phyloP scores from a whole-genome alignment of 2,329 filamentous ascomycete species.

The Aureobasidium vineae region DNA sequence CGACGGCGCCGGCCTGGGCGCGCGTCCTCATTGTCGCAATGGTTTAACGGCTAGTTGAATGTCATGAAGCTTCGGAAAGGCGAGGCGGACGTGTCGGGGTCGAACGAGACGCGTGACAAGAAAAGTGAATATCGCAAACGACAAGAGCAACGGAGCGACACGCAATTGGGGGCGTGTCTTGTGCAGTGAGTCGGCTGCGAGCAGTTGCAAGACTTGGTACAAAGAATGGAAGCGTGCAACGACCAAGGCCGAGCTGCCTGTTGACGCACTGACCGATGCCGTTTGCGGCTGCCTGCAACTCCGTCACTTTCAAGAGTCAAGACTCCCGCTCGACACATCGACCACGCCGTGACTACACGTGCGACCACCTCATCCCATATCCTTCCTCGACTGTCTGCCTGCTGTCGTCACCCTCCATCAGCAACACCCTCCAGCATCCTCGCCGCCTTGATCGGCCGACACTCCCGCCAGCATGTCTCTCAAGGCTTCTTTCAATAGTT shows the following conservation, averaged over 20 bases:
- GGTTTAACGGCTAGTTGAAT: not conserved
- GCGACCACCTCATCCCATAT: not conserved
- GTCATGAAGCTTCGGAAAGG: constrained; percentile 17
- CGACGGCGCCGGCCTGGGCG: constrained; percentile 54
- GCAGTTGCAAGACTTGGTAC: not conserved
- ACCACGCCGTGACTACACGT: constrained; percentile 8
- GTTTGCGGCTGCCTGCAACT: constrained; percentile 9
- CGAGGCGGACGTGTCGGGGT: not conserved
- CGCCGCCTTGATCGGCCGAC: constrained; percentile 13
- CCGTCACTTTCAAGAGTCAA: not conserved
- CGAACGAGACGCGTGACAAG: not conserved
- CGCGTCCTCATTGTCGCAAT: constrained; percentile 50
- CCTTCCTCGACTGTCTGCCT: not conserved
- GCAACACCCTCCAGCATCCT: not conserved
- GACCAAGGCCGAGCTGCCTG: constrained; percentile 1
- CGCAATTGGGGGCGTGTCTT: constrained; percentile 2
- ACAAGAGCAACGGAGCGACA: constrained; percentile 1
- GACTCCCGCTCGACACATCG: not conserved
- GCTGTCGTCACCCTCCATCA: not conserved
- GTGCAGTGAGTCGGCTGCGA: not conserved
- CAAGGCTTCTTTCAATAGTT: constrained; percentile 33
- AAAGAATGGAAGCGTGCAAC: not conserved
- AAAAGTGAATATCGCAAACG: not conserved
- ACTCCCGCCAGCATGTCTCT: constrained; percentile 35
- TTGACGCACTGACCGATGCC: constrained; percentile 10